A percentile compares a stretch with the other conserved stretches of the same genome.
These are phyloP conservation scores for Lycium ferocissimum DNA, from an alignment of 257 asterid genomes.

Conservation along the genomic window DNA sequence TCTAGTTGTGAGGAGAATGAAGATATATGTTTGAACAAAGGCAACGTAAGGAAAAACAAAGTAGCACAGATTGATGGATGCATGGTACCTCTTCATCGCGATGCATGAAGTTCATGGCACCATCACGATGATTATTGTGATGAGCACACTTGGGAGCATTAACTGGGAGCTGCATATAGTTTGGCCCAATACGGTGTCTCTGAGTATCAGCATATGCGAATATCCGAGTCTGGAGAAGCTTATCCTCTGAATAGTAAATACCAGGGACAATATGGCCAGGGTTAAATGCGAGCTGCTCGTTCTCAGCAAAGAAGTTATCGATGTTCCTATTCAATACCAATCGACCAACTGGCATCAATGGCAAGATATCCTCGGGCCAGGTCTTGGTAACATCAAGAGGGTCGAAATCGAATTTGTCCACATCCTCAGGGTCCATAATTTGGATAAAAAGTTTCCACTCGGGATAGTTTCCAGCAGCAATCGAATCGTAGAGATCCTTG, in stretches of 20 bases:
- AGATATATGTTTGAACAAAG: not conserved
- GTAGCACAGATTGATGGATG: not conserved
- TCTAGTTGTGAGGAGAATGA: too few species aligned
- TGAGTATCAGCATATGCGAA: constrained; percentile 74
- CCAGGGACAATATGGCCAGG: constrained; percentile 74
- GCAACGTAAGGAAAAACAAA: not conserved
- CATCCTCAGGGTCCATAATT: constrained; percentile 24
- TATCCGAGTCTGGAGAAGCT: constrained; percentile 70
- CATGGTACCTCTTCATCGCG: constrained; percentile 74
- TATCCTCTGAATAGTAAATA: constrained; percentile 66
- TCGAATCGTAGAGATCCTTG: constrained; percentile 27
- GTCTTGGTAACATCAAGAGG: constrained; percentile 29
- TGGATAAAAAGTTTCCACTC: constrained; percentile 18
- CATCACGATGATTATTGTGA: constrained; percentile 79
- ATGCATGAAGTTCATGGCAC: constrained; percentile 79
- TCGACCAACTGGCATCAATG: constrained; percentile 28
- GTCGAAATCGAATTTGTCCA: constrained; percentile 23
- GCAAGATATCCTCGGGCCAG: constrained; percentile 33
- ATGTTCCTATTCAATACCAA: constrained; percentile 19
- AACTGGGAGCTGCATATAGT: constrained; percentile 72
- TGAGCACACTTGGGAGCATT: constrained; percentile 73
- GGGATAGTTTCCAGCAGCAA: constrained; percentile 28
- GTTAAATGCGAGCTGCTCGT: constrained; percentile 73
- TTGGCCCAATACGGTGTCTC: constrained; percentile 87
- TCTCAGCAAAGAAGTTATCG: constrained; percentile 63